Conservation (phyloP, 257 asterid species). For the Nemophila menziesii region DNA sequence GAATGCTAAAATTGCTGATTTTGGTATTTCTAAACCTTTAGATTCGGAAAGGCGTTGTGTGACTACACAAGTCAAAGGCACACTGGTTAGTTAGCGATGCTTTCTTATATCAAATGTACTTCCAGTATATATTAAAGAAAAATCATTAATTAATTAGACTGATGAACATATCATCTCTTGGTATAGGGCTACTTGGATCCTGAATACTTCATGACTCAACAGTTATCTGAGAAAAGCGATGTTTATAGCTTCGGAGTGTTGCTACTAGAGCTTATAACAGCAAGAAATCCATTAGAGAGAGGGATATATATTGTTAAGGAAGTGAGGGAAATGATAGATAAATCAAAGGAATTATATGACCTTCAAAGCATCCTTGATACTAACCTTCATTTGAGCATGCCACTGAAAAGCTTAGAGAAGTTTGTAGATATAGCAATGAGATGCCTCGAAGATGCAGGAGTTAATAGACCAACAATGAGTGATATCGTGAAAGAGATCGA, state of each 20-base stretch:
- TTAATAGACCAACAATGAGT: constrained; percentile 53
- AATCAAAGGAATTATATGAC: constrained; percentile 44
- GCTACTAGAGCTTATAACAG: constrained; percentile 53
- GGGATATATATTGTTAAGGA: constrained; percentile 72
- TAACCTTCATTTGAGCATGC: constrained; percentile 28
- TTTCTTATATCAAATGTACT: neutral
- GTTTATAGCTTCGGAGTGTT: constrained; percentile 77
- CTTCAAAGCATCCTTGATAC: constrained; percentile 65
- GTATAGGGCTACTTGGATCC: constrained; percentile 96
- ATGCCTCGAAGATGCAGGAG: constrained; percentile 54
- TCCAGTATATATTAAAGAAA: neutral
- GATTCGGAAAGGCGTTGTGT: constrained; percentile 53
- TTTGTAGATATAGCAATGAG: constrained; percentile 53
- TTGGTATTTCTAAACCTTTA: constrained; percentile 72
- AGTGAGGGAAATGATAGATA: constrained; percentile 50
- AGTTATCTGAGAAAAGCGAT: constrained; percentile 76
- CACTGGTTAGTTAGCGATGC: constrained; percentile 47
- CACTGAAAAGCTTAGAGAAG: constrained; percentile 51
- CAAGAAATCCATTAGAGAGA: constrained; percentile 57
- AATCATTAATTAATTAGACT: neutral
- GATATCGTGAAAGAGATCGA: constrained; percentile 81
- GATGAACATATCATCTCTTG: neutral
- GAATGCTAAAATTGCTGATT: constrained; percentile 85
- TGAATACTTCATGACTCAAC: constrained; percentile 83
- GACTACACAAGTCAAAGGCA: constrained; percentile 93